Evolutionary conservation across 1,284 basidiomycete species (phyloP).

Genomic region (Trametes sp.): DNA sequence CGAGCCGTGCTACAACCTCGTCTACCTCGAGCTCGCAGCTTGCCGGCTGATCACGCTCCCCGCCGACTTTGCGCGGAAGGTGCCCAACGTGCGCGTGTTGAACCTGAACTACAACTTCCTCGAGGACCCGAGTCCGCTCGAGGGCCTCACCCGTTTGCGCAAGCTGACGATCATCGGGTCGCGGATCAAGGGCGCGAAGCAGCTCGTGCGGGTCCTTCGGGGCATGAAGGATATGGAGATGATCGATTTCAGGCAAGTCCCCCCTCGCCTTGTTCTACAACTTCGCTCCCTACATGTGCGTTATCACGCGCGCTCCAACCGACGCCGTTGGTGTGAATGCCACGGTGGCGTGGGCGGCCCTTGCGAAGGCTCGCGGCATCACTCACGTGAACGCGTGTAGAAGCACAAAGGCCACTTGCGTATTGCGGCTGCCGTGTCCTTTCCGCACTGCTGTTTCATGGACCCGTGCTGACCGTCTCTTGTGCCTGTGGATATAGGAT

Average conservation of each 20-base stretch:
- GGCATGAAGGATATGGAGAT: conserved; percentile 83
- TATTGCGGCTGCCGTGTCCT: neutral
- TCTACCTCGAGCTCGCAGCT: conserved; percentile 93
- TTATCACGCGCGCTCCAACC: neutral
- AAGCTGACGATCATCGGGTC: conserved; percentile 90
- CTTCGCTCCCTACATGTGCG: conserved; percentile 5
- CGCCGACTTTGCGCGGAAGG: conserved; percentile 63
- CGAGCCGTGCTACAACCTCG: conserved; percentile 84
- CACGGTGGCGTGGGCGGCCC: neutral
- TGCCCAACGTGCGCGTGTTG: conserved; percentile 90
- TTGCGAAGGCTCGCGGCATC: neutral
- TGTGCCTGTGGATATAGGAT: conserved; percentile 58
- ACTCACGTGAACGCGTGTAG: conserved; percentile 5
- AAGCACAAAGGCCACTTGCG: neutral
- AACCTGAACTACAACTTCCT: conserved; percentile 98
- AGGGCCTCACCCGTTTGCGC: conserved; percentile 77
- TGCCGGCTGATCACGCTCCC: conserved; percentile 87
- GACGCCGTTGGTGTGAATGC: neutral
- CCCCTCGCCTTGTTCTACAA: conserved; percentile 9
- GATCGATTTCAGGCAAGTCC: conserved; percentile 86
- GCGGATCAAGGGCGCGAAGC: conserved; percentile 74
- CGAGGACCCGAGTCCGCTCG: conserved; percentile 71
- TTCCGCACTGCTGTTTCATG: neutral
- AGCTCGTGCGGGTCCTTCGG: conserved; percentile 73
- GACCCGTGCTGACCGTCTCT: neutral